Conservation (phyloP, 176 grass and related monocot genomes). For the Triticum urartu region DNA sequence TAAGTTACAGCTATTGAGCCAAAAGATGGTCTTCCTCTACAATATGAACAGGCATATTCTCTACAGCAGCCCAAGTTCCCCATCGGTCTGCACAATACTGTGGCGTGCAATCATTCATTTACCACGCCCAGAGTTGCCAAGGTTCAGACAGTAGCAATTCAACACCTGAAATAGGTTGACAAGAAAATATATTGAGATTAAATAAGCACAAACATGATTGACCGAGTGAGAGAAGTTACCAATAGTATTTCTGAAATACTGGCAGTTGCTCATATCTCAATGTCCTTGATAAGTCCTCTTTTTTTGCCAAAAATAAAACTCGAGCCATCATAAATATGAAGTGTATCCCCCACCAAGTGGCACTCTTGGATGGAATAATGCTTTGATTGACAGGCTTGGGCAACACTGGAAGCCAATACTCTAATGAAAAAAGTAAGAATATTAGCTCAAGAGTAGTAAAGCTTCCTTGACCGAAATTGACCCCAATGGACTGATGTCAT, state of each 20-base stretch:
- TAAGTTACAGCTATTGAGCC: constrained; percentile 11
- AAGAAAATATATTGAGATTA: not conserved
- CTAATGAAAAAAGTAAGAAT: constrained; percentile 34
- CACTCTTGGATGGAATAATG: constrained; percentile 75
- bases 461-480: not conserved
- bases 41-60: not conserved
- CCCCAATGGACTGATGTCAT: not conserved
- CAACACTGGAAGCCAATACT: constrained; percentile 72
- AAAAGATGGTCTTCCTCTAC: not conserved
- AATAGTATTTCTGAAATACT: constrained; percentile 16
- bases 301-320: constrained; percentile 9
- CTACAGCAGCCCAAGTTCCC: not conserved
- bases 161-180: constrained; percentile 13
- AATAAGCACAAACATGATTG: not conserved
- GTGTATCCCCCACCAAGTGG: constrained; percentile 84
- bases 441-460: constrained; percentile 31
- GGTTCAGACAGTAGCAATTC: not conserved
- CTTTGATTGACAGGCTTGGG: constrained; percentile 56
- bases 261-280: not conserved
- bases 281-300: not conserved
- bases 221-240: not conserved
- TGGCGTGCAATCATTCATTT: not conserved
- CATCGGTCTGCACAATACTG: not conserved
- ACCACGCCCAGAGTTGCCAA: not conserved
- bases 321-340: constrained; percentile 59